These are phyloP conservation scores for Aspergillus homomorphus DNA, from an alignment of 495 filamentous ascomycete genomes.

Conservation along the genomic window DNA sequence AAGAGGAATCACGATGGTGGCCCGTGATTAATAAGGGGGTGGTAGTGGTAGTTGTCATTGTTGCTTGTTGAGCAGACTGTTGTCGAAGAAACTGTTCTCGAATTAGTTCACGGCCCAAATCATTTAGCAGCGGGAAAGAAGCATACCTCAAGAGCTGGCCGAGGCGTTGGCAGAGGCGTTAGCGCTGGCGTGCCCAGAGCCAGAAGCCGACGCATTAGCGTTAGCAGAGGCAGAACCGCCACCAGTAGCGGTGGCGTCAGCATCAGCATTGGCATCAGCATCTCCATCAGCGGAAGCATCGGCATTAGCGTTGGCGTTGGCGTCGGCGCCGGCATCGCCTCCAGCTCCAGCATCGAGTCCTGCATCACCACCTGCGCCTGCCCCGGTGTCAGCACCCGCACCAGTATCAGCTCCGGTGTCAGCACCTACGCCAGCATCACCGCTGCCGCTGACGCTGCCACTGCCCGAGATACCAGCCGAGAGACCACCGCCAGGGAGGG, in stretches of 20 bases:
- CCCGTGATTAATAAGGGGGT: background rate
- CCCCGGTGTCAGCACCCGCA: background rate
- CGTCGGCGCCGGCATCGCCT: background rate
- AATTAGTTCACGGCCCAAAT: background rate
- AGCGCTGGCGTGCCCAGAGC: background rate
- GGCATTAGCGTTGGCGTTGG: background rate
- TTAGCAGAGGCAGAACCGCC: constrained; percentile 3
- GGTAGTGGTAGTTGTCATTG: background rate
- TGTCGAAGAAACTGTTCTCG: background rate
- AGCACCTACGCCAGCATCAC: background rate
- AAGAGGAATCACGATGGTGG: background rate
- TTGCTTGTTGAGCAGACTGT: background rate
- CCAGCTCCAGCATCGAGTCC: background rate
- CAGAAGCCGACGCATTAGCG: constrained; percentile 5
- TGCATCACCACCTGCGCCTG: background rate
- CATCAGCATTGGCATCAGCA: constrained; percentile 1
- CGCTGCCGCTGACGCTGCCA: background rate
- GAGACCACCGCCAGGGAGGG: background rate
- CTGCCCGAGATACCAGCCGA: background rate
- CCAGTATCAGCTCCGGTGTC: background rate
- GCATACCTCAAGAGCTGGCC: background rate
- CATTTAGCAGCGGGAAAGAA: background rate
- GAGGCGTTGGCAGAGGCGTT: background rate
- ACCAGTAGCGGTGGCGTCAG: background rate
- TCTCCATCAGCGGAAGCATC: background rate